phyloP scores from a whole-genome alignment of 352 stramenopile species.

The Phytophthora hibernalis region DNA sequence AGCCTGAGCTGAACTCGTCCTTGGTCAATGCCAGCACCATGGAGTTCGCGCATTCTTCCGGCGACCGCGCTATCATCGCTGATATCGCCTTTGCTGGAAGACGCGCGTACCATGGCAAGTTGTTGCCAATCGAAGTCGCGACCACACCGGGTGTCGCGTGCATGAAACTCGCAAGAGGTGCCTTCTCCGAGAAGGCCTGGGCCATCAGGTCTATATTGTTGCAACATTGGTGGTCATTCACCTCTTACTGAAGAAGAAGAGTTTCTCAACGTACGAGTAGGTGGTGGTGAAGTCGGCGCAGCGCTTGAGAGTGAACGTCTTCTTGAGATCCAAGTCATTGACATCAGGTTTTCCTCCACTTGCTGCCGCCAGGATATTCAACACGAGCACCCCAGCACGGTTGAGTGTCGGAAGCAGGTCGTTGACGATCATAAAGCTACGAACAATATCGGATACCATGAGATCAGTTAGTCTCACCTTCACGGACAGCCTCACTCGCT shows the following conservation, averaged over 20 bases:
- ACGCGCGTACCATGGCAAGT: constrained; percentile 22
- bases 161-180: constrained; percentile 27
- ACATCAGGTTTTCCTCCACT: constrained; percentile 12
- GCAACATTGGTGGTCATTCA: neutral
- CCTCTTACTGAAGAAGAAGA: neutral
- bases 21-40: constrained; percentile 23
- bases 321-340: constrained; percentile 28
- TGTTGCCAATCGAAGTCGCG: constrained; percentile 13
- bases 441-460: neutral
- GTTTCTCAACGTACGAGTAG: constrained; percentile 20
- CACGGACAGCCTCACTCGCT: neutral
- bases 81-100: constrained; percentile 10
- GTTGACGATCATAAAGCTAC: constrained; percentile 25
- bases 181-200: constrained; percentile 26
- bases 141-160: constrained; percentile 17
- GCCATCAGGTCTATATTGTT: constrained; percentile 22
- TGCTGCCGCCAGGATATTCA: constrained; percentile 21
- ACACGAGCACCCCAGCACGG: constrained; percentile 13
- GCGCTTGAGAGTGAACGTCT: constrained; percentile 24
- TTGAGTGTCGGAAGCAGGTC: constrained; percentile 16
- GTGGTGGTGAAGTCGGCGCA: constrained; percentile 25
- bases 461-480: neutral
- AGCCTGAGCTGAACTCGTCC: constrained; percentile 19
- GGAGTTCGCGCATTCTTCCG: constrained; percentile 19
- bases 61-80: constrained; percentile 9